Evolutionary conservation across 495 filamentous ascomycete species (phyloP), one percentile per base, ranked within the genome.

Genomic region (Evansstolkia leycettana): DNA sequence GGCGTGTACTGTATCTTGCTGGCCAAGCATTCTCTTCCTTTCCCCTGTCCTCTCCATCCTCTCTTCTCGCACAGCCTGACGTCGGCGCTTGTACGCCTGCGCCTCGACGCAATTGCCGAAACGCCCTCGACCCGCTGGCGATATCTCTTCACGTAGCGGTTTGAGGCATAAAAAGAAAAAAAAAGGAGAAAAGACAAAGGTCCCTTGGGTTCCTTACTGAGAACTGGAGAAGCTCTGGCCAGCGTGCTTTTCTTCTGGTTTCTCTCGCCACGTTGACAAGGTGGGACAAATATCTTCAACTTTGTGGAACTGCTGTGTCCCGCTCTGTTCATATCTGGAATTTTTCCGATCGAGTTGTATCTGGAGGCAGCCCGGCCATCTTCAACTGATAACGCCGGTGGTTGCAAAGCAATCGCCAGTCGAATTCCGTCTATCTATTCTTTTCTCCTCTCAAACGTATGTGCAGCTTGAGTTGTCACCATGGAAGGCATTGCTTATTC

Each of bases 91-190:
- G 20, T 23, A 5, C 20, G 20, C 20, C 9, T 23, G 20, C 20
- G 20, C 20, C 20, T 23, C 20, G 20, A 23, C 5, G 9, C 20
- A 23, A 9, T 23, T 23, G 4, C 20, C 5, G 20, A n/a, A n/a
- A 19, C 31, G 20, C n/a, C 24, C 23, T 19, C 19, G 9, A 19
- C 28, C 38, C 36, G 36, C 37, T 39, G 38, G 38, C 40, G 38
- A 43, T 46, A 38, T 26, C 28, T 13, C 48, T 42, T 51, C 48
- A 47, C 48, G 48, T 51, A 44, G 48, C 39, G 33, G 31, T 34
- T 37, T 39, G 28, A 45, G 31, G 34, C 28, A 37, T 33, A 35
- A n/a, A n/a, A n/a, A n/a, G n/a, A n/a, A n/a, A n/a, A n/a, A n/a
- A n/a, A n/a, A n/a, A n/a, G n/a, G n/a, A n/a, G n/a, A n/a, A n/a